Evolutionary conservation across 2,329 filamentous ascomycete genomes (phyloP), one percentile per base, ranked within the genome.

Genomic region (Trichoderma semiorbis): DNA sequence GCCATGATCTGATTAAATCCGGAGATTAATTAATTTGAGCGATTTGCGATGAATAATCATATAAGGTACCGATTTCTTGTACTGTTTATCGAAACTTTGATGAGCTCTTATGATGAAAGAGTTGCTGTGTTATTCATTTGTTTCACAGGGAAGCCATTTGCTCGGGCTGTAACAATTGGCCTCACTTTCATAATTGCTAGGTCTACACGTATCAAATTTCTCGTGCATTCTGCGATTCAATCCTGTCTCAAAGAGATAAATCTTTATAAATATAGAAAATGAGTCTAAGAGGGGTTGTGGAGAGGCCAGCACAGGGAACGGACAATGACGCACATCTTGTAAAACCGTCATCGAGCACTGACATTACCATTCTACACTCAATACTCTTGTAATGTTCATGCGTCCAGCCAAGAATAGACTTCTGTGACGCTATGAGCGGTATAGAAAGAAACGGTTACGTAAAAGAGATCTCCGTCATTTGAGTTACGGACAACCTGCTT

Each of bases 371-470:
- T 50, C 11, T 5, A 24, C 10, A 1, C n/a, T 7, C n/a, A 50
- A 50, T 21, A 21, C 10, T 11, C 4, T 12, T 21, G 18, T 12
- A n/a, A 47, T 12, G 16, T 47, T 18, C 0, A 47, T 11, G 36
- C 16, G 36, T 47, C 4, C 3, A 1, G 1, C n/a, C 2, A 50
- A 21, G 4, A 5, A 2, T 2, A 50, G 24, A 12, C 2, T 24
- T 14, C 1, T 3, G 0, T 47, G 5, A 10, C 3, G n/a, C 1
- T 6, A 21, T 21, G 4, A 47, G n/a, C 4, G n/a, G 11, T 1
- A 47, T n/a, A 18, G n/a, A 1, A 12, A 21, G 11, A 2, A 6
- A 21, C 1, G 0, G 1, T 12, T 5, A 1, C 0, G 4, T 6
- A 47, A 47, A 47, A 10, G 1, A 21, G 43, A 3, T 5, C n/a